Base-by-base conservation (phyloP, 1,284 basidiomycete species). In the Malassezia slooffiae region DNA sequence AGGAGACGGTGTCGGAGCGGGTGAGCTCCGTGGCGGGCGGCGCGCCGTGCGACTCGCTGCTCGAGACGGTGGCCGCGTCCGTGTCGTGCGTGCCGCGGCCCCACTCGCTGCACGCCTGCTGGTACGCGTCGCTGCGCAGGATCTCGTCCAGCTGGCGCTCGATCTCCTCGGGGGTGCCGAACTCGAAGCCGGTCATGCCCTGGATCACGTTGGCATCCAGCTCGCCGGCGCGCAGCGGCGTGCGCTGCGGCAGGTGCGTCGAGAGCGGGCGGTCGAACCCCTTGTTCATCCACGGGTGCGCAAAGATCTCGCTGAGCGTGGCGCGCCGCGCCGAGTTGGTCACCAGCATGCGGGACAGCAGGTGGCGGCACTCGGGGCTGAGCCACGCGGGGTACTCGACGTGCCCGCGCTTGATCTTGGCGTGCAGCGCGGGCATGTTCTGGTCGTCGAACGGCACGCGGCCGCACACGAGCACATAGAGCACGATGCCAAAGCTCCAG, bases 311-410 rank as follows among this genome's bases (percentile, higher is more conserved):
- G 8, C 77, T 60, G 23, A 97, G 76, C 0, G 83, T 75, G 2
- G 91, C 89, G 42, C 91, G 81, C 33, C 79, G 78, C 0, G 75
- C 70, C n/a, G 91, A 90, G 57, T 85, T 90, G 31, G 86, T 95
- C 53, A 96, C 89, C 29, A 97, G 79, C 89, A 97, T 97, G 19
- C 89, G 79, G 2, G 85, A 85, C 6, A 97, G 76, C 4, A 97
- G 73, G 56, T 87, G 80, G 71, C 93, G 95, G 76, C 90, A 96
- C 73, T 97, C 91, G 85, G 66, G 4, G 61, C 85, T 90, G 15
- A 97, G 75, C 91, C 91, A 97, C 8, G 85, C 83, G 0, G 91
- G 91, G 67, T 97, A 97, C 68, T 97, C 91, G 35, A 95, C 90
- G 33, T 90, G 74, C 1, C 93, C 91, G 3, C 89, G 80, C 72